Percentiles rank a stretch among this genome's conserved stretches.
phyloP scores from a whole-genome alignment of 1,284 basidiomycete genomes.

The Phlebopus sp. region DNA sequence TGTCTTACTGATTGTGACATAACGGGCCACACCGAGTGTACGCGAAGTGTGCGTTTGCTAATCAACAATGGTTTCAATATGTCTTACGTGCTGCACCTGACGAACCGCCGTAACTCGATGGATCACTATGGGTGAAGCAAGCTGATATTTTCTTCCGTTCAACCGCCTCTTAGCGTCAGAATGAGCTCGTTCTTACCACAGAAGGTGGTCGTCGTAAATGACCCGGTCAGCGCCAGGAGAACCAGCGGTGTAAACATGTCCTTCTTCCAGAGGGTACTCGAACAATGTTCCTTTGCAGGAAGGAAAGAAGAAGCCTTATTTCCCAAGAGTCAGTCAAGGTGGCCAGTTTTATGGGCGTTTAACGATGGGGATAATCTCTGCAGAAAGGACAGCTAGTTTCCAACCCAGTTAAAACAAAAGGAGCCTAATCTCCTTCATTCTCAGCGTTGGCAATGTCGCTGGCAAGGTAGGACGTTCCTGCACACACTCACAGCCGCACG shows the following conservation, averaged over 20 bases:
- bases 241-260: constrained; percentile 32
- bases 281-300: constrained; percentile 32
- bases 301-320: constrained; percentile 28
- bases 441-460: constrained; percentile 19
- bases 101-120: constrained; percentile 30
- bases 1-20: constrained; percentile 33
- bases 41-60: neutral
- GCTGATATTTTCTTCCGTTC: constrained; percentile 17
- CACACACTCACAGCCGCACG: constrained; percentile 25
- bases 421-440: constrained; percentile 16
- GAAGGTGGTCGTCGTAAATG: constrained; percentile 36
- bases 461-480: constrained; percentile 15
- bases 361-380: constrained; percentile 27
- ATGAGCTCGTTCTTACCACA: constrained; percentile 30
- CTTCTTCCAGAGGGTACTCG: constrained; percentile 35
- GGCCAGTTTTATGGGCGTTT: too few species aligned
- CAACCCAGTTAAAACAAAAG: neutral
- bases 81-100: constrained; percentile 32
- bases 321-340: neutral
- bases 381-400: neutral
- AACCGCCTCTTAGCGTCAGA: neutral
- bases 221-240: constrained; percentile 40
- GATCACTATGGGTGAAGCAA: constrained; percentile 39
- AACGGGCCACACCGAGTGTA: constrained; percentile 1
- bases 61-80: neutral